Evolutionary conservation across 108 stramenopile species (phyloP), one percentile per base, ranked within the genome.

Genomic region (Skeletonema costatum): DNA sequence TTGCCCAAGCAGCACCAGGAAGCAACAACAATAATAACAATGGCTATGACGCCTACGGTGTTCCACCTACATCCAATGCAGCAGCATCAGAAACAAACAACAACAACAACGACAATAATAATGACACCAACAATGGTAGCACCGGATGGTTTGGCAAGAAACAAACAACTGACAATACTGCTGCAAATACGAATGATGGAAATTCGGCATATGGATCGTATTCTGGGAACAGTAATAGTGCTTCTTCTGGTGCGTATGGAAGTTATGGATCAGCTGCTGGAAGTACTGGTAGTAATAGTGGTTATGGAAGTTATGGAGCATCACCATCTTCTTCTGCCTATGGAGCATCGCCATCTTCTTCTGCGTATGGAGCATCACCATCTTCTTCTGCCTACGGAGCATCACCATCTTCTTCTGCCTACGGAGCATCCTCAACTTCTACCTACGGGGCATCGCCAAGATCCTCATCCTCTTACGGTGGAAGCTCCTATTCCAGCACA

Each of bases 401-500:
- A 56, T 21, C 50, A 3, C 19, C 50, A 19, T 41, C 39, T 41
- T 41, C 44, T 46, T 16, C 44, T 46, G 3, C 44, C 44, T 46
- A 46, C 16, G 44, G 44, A n/a, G 14, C 11, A 42, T 42, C 42
- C n/a, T n/a, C n/a, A n/a, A 42, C 41, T 12, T 42, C 41, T 1
- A 10, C 41, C 1, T 51, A 51, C 19, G 50, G 50, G 19, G 50
- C 53, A 56, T 56, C 53, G 2, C 25, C 53, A 56, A 1, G 16
- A 25, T 56, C 53, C 19, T 56, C 53, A 56, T 56, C 53, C 19
- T 56, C 7, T 10, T 25, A 21, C 17, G 39, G 25, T 35, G 30
- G n/a, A 21, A 48, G 33, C 13, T 48, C 29, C 46, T 73, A 73
- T 33, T 73, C 72, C 19, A 61, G 60, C 44, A 29, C 63, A 38